Evolutionary conservation across 495 filamentous ascomycete genomes (phyloP).

Genomic region (Talaromyces stipitatus): DNA sequence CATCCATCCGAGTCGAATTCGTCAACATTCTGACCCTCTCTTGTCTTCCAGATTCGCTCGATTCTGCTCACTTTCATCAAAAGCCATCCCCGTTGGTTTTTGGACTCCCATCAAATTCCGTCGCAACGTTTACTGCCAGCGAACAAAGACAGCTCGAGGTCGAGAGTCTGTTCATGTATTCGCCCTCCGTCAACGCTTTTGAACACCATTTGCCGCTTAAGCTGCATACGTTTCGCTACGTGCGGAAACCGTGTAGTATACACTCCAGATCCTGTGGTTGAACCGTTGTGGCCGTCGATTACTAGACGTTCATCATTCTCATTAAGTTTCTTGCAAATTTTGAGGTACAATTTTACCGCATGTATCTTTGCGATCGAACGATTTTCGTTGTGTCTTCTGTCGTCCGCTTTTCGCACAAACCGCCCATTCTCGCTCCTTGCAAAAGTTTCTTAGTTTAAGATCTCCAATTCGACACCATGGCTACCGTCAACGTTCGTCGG

Average conservation of each 20-base stretch:
- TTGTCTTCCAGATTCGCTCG: not conserved
- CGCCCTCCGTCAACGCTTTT: constrained; percentile 65
- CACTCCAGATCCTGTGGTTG: constrained; percentile 82
- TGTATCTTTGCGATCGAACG: constrained; percentile 44
- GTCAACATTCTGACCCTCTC: not conserved
- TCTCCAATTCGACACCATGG: constrained; percentile 55
- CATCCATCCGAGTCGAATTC: not conserved
- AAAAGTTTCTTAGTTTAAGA: constrained; percentile 14
- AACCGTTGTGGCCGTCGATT: constrained; percentile 30
- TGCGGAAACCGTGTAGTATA: constrained; percentile 80
- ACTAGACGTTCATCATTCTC: constrained; percentile 44
- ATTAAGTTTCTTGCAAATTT: constrained; percentile 25
- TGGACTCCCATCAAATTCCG: not conserved
- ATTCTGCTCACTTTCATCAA: not conserved
- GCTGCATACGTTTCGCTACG: constrained; percentile 90
- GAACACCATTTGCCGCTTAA: constrained; percentile 80
- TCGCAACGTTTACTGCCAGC: constrained; percentile 28
- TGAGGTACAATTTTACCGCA: constrained; percentile 43
- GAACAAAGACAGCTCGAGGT: constrained; percentile 27
- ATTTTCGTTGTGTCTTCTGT: constrained; percentile 33
- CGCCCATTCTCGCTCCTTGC: constrained; percentile 11
- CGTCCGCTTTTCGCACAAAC: constrained; percentile 23
- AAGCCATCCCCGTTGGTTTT: not conserved
- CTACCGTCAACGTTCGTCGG: constrained; percentile 94
- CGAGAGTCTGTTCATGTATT: constrained; percentile 70